phyloP scores from a whole-genome alignment of 306 rosid species.

The Malus asiatica region DNA sequence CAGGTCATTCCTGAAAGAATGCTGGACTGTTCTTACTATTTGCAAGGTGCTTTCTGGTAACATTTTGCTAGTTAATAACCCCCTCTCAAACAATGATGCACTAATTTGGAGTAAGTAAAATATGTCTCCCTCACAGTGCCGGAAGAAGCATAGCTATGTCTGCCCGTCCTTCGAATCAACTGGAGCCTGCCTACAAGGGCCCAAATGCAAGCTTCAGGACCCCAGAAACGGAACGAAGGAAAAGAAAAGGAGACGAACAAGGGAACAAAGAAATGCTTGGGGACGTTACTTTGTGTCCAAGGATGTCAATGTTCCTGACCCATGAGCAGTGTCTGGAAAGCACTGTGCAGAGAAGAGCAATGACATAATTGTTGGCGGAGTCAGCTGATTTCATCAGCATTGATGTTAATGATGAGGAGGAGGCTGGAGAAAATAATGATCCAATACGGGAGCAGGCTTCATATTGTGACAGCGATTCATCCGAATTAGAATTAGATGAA shows the following conservation, averaged over 20 bases:
- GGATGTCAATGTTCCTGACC: slow-evolving; percentile 19
- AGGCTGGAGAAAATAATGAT: slow-evolving; percentile 28
- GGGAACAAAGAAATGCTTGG: slow-evolving; percentile 32
- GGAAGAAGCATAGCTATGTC: slow-evolving; percentile 88
- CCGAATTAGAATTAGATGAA: slow-evolving; percentile 37
- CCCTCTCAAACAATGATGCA: slow-evolving; percentile 6
- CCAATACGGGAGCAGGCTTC: slow-evolving; percentile 21
- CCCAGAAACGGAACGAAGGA: slow-evolving; percentile 55
- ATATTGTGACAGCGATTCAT: slow-evolving; percentile 27
- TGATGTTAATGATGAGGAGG: slow-evolving; percentile 36
- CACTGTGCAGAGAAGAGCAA: slow-evolving; percentile 13
- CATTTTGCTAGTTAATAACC: neutral
- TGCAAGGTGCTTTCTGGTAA: slow-evolving; percentile 58
- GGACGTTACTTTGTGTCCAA: slow-evolving; percentile 71
- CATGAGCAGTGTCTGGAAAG: slow-evolving; percentile 28
- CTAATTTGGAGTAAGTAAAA: slow-evolving; percentile 29
- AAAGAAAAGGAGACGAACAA: slow-evolving; percentile 69
- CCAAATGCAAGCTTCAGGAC: slow-evolving; percentile 86
- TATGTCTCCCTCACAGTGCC: slow-evolving; percentile 58
- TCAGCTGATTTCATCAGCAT: slow-evolving; percentile 49
- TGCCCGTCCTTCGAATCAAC: slow-evolving; percentile 79
- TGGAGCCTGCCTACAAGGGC: slow-evolving; percentile 59
- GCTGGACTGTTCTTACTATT: slow-evolving; percentile 89
- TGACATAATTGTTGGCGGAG: slow-evolving; percentile 19
- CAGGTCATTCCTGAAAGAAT: slow-evolving; percentile 97